Base-by-base conservation (phyloP, 164 flowering plant species). In the Saururus chinensis region DNA sequence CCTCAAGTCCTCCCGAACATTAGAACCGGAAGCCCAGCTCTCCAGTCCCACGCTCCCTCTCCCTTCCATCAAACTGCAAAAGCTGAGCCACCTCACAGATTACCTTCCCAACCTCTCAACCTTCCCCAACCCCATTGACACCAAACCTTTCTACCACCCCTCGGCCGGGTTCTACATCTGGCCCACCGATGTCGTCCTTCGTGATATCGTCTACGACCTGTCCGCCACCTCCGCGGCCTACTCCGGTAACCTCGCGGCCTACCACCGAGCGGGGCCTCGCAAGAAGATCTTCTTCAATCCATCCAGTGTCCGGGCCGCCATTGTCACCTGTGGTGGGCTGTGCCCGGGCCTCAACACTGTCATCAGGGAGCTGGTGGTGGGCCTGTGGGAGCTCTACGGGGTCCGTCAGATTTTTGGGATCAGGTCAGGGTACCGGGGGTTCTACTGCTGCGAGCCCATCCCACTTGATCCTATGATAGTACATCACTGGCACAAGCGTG, bases 281-380 rank as follows among this genome's bases (percentile, higher is more conserved):
- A 59, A 72, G 66, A 49, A 51, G n/a, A 64, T 87, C 49, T 72
- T 62, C 70, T 87, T 84, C 73, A 75, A 84, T 4, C 79, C 87
- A 0, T 4, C 57, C 0, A 4, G 51, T 0, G 79, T 75, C 21
- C 66, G 70, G 24, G 95, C 84, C 1, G 92, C 87, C 4, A 84
- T 89, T 30, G 95, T 87, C 41, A 87, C 90, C 7, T 89, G 97
- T 59, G 97, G 92, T 0, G 97, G 97, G 0, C 74, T 89, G 7
- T 89, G 97, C 66, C 95, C 90, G 0, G 97, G 97, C 6, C n/a
- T 84, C 72, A 89, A 89, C 58, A 85, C 92, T 19, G 95, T 89
- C 21, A 83, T 87, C 9, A 75, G 90, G 65, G 95, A 89, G 75
- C 72, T 89, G 37, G 92, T 89, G 26, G 81, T 83, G 10, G 95